Base-by-base conservation (phyloP, 192 early-diverging fungal species). In the Podila horticola region DNA sequence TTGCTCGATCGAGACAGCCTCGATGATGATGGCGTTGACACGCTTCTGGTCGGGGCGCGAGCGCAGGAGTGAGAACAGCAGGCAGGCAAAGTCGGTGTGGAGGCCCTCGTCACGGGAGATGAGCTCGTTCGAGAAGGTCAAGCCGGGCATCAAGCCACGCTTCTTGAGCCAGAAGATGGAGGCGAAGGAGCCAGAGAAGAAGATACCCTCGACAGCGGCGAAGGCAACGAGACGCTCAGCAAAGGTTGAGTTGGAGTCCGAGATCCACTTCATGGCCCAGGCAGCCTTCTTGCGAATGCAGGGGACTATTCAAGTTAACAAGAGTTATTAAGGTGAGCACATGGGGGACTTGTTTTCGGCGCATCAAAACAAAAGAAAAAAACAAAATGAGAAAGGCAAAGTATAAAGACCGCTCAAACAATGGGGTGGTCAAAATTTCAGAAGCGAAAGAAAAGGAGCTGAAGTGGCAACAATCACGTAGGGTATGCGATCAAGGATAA, bases 151-250 rank as follows among this genome's bases (percentile, higher is more conserved):
- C 68, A 98, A 84, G 22, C 97, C 97, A 74, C 97, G 94, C 90
- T 99, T 99, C 93, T 98, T 99, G 82, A 99, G 94, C 97, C 97
- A 99, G 79, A 99, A 99, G 88, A 99, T 99, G 29, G 97, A 91
- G 3, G 97, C 96, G 84, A 99, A 99, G 20, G 97, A 92, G 15
- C 96, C 97, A 70, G 94, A 96, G 87, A 98, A 99, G 90, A 99
- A 99, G 83, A 99, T 97, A 59, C 97, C 97, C 82, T 99, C 97
- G 19, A 99, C 96, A 24, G 95, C 97, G 57, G 97, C 97, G 89
- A 99, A 99, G 62, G 97, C 97, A 50, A 97, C 91, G 52, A 98
- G 86, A 62, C 97, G 92, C 69, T 95, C 93, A 62, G 94, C 95
- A 88, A 97, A 99, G 49, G 92, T 89, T 26, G 95, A 88, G 61